Evolutionary conservation across 1,284 basidiomycete genomes (phyloP).

Genomic region (Cutaneotrichosporon spelunceum): DNA sequence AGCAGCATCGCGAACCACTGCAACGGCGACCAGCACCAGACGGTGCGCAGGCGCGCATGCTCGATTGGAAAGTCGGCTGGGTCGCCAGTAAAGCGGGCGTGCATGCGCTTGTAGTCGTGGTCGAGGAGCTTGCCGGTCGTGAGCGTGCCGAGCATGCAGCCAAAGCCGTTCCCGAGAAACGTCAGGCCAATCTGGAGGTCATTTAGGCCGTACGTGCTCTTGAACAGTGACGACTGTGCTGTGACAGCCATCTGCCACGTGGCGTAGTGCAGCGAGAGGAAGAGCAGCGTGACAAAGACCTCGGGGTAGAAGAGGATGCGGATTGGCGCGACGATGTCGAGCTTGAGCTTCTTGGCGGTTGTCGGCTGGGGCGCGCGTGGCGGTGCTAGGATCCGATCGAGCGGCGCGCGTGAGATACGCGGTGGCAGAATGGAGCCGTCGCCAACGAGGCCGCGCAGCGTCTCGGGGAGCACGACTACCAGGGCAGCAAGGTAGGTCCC

Average conservation of each 20-base stretch:
- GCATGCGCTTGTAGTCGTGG: slow-evolving; percentile 32
- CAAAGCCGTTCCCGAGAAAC: background rate
- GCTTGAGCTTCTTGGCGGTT: slow-evolving; percentile 12
- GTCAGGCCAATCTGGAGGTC: background rate
- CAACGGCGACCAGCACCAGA: slow-evolving; percentile 15
- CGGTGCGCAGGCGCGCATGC: slow-evolving; percentile 26
- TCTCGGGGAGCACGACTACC: slow-evolving; percentile 39
- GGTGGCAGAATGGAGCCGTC: slow-evolving; percentile 38
- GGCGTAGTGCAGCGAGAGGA: slow-evolving; percentile 37
- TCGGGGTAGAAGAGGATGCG: slow-evolving; percentile 37
- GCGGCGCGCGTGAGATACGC: slow-evolving; percentile 34
- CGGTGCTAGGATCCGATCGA: slow-evolving; percentile 15
- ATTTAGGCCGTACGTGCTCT: background rate
- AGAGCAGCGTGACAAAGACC: slow-evolving; percentile 34
- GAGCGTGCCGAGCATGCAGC: slow-evolving; percentile 25
- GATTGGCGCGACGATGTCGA: background rate
- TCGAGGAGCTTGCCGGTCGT: slow-evolving; percentile 39
- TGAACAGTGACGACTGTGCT: background rate
- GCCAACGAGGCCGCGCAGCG: slow-evolving; percentile 40
- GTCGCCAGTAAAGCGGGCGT: slow-evolving; percentile 34
- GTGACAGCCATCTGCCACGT: background rate
- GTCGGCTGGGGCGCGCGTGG: slow-evolving; percentile 20
- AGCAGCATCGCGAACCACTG: slow-evolving; percentile 31
- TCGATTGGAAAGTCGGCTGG: slow-evolving; percentile 38
- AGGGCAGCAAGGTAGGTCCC: slow-evolving; percentile 22